phyloP scores from a whole-genome alignment of 345 rosid genomes.

The Eucalyptus leucophloia region DNA sequence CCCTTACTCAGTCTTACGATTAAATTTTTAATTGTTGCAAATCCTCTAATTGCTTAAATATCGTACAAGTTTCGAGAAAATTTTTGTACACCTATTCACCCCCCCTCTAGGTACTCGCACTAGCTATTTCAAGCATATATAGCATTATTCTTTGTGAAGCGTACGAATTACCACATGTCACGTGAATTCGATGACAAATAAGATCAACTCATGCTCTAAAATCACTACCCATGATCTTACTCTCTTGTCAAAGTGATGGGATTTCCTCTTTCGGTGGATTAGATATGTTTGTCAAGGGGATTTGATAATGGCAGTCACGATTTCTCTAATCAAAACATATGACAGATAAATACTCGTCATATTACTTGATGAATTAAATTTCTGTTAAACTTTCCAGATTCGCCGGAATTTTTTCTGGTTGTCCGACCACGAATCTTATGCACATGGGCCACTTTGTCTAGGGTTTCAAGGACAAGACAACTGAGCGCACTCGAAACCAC shows the following conservation, averaged over 20 bases:
- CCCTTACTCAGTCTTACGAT: no score
- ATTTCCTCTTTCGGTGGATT: background rate
- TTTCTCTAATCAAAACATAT: background rate
- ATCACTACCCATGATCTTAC: background rate
- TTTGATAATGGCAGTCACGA: background rate
- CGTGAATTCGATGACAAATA: background rate
- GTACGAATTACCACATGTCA: background rate
- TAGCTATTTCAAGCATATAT: no score
- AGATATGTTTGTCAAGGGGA: background rate
- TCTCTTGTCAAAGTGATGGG: background rate
- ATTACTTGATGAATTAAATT: background rate
- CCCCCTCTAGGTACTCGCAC: no score
- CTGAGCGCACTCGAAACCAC: background rate
- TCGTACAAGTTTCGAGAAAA: no score
- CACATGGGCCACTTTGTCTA: background rate
- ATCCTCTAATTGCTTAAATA: no score
- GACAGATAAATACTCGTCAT: background rate
- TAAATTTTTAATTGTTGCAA: no score
- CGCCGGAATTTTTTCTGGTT: background rate
- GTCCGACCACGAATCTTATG: background rate
- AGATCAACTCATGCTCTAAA: background rate
- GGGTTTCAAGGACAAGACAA: background rate
- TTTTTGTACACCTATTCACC: no score
- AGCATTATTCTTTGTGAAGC: background rate
- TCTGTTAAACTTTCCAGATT: background rate